Percentiles rank a stretch among this genome's conserved stretches.
These are phyloP conservation scores for Mortierella sp. DNA, from an alignment of 371 early-diverging fungal species.

Conservation along the genomic window DNA sequence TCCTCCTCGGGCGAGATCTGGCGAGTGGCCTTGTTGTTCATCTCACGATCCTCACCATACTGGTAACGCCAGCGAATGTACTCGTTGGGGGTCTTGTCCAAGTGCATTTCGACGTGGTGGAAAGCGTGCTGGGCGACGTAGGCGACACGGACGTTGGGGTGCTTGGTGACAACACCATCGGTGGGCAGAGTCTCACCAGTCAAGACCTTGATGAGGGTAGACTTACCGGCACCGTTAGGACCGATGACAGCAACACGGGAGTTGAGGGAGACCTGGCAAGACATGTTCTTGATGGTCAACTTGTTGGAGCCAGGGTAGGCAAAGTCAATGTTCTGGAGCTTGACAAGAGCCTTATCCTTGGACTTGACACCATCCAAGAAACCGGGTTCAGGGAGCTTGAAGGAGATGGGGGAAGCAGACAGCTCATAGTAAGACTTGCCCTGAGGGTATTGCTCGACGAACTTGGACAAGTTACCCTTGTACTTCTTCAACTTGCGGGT, in stretches of 20 bases:
- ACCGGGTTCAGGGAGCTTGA: constrained; percentile 81
- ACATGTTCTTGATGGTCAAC: constrained; percentile 67
- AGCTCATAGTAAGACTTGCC: constrained; percentile 83
- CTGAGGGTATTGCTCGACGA: constrained; percentile 83
- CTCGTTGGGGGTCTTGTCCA: constrained; percentile 75
- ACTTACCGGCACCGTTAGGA: constrained; percentile 83
- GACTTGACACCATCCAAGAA: constrained; percentile 81
- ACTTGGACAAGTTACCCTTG: constrained; percentile 87
- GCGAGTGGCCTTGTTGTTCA: constrained; percentile 70
- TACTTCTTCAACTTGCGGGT: constrained; percentile 82
- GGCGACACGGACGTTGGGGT: constrained; percentile 77
- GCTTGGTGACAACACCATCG: constrained; percentile 77
- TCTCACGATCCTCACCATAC: constrained; percentile 77
- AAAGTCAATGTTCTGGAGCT: constrained; percentile 75
- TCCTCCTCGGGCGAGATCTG: constrained; percentile 74
- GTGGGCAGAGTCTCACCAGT: constrained; percentile 79
- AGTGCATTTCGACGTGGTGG: constrained; percentile 80
- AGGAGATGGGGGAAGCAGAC: constrained; percentile 69
- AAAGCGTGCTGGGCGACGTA: constrained; percentile 88
- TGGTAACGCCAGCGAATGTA: constrained; percentile 82
- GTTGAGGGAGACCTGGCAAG: constrained; percentile 72
- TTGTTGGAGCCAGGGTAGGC: constrained; percentile 70
- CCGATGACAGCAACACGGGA: constrained; percentile 75
- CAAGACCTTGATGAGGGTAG: constrained; percentile 87
- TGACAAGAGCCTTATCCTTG: constrained; percentile 77